Evolutionary conservation across 139 green algal species (phyloP), one percentile per base, ranked within the genome.

Genomic region (Zygnema circumcarinatum): DNA sequence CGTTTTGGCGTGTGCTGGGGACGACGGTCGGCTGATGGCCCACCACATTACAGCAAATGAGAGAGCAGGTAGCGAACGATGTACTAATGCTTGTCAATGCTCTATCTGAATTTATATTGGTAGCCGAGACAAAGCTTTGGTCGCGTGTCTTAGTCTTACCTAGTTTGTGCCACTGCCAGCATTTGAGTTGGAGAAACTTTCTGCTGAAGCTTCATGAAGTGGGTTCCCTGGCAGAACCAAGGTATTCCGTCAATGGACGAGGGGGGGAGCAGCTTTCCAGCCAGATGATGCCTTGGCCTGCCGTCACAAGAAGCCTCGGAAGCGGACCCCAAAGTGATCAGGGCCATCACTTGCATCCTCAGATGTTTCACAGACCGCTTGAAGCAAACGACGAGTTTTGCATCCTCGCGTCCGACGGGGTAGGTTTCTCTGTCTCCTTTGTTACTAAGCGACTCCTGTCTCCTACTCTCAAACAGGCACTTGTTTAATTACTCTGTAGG

Each of bases 371-470:
- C 32, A 35, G 36, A 22, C 47, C 32, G 32, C 82, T 88, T 47
- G 67, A 54, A 20, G 41, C 52, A 38, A 33, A 67, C 21, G 82
- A 88, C 82, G 40, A 81, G 32, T 88, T 88, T 53, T 73, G 75
- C 31, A 68, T 88, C 33, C 82, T 88, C 29, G 82, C 82, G 3
- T 74, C 82, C 29, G 82, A 88, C 38, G 82, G 82, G 68, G 82
- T 88, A 53, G 76, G 82, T 22, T 16, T 21, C 72, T 20, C 21
- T 35, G 33, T n/a, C n/a, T n/a, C n/a, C n/a, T n/a, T n/a, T n/a
- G n/a, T n/a, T n/a, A n/a, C n/a, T n/a, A n/a, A n/a, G n/a, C n/a
- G n/a, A n/a, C n/a, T n/a, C n/a, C n/a, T n/a, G n/a, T n/a, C n/a
- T n/a, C n/a, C n/a, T n/a, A n/a, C n/a, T n/a, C n/a, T n/a, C n/a